Base-by-base conservation (phyloP, 1,284 basidiomycete species). In the Hymenochaete sp. region DNA sequence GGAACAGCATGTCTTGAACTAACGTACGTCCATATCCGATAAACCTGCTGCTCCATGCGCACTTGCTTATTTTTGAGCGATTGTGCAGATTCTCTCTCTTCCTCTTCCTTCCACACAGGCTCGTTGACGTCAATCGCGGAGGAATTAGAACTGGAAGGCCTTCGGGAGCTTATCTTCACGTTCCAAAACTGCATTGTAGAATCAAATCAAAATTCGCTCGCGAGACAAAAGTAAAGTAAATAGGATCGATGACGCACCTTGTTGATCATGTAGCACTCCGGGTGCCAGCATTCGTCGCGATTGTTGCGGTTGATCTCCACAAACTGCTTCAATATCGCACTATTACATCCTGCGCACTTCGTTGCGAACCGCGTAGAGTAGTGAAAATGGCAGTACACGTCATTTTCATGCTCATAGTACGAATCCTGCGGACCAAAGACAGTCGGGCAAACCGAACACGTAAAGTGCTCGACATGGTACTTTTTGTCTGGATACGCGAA, bases 261-360 rank as follows among this genome's bases (percentile, higher is more conserved):
- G 68, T 98, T 95, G 57, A 98, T 98, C 93, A 98, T 98, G 66
- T 98, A 98, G 65, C 95, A 99, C 66, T 99, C 95, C 41, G 95
- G 95, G 74, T 99, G 95, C 95, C 96, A 99, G 61, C 96, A 98
- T 68, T 98, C 96, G 67, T 98, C 93, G 48, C 82, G 77, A 73
- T 90, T 91, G 67, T 98, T 98, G 52, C 95, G 78, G 60, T 98
- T 98, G 68, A 99, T 98, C 68, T 99, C 95, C 51, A 99, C 95
- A 59, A 98, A 99, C 62, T 99, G 95, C 67, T 98, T 98, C 56
- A 99, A 70, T 54, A 99, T 99, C n/a, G 96, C 96, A 46, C 87
- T 96, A 57, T 83, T 89, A 67, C 95, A 98, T 3, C 95, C 96
- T 0, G 92, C 92, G 63, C 95, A 99, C 63, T 98, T 98, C 47